Conservation (phyloP, 768 basidiomycete genomes). For the Daedalea quercina region DNA sequence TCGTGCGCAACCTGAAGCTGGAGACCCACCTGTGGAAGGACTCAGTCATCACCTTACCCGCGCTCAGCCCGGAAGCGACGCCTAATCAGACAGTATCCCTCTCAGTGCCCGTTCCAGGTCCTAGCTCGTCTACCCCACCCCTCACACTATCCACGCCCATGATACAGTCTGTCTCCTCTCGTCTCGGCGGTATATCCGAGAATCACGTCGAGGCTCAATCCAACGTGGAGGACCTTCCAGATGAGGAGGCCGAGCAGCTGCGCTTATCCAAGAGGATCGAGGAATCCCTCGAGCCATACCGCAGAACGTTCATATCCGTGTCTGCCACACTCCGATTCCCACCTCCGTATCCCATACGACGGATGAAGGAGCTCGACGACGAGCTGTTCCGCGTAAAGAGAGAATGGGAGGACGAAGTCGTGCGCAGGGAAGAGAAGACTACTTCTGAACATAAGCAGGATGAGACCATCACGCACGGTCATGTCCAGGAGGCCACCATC, state of each 20-base stretch:
- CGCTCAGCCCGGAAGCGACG: slow-evolving; percentile 58
- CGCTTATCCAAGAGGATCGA: slow-evolving; percentile 74
- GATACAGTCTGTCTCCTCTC: background rate
- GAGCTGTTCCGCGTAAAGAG: slow-evolving; percentile 61
- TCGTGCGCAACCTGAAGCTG: slow-evolving; percentile 88
- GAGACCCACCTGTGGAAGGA: slow-evolving; percentile 95
- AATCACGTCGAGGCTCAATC: background rate
- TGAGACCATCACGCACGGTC: slow-evolving; percentile 27
- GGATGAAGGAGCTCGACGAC: slow-evolving; percentile 86
- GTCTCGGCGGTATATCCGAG: background rate
- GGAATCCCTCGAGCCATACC: slow-evolving; percentile 77
- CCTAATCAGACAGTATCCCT: slow-evolving; percentile 31
- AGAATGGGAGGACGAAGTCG: slow-evolving; percentile 84
- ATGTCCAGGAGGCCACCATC: slow-evolving; percentile 8
- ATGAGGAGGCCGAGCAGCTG: slow-evolving; percentile 66
- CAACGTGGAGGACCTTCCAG: slow-evolving; percentile 38
- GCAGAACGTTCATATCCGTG: slow-evolving; percentile 84
- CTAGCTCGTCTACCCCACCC: slow-evolving; percentile 1
- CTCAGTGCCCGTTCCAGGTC: slow-evolving; percentile 7
- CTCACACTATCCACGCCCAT: background rate
- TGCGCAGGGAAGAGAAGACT: slow-evolving; percentile 65
- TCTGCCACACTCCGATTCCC: slow-evolving; percentile 90
- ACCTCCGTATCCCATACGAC: slow-evolving; percentile 81
- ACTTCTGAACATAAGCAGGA: slow-evolving; percentile 38
- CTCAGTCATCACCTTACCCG: slow-evolving; percentile 69